Evolutionary conservation across 2,329 filamentous ascomycete species (phyloP).

Genomic region (Phialophora macrospora): DNA sequence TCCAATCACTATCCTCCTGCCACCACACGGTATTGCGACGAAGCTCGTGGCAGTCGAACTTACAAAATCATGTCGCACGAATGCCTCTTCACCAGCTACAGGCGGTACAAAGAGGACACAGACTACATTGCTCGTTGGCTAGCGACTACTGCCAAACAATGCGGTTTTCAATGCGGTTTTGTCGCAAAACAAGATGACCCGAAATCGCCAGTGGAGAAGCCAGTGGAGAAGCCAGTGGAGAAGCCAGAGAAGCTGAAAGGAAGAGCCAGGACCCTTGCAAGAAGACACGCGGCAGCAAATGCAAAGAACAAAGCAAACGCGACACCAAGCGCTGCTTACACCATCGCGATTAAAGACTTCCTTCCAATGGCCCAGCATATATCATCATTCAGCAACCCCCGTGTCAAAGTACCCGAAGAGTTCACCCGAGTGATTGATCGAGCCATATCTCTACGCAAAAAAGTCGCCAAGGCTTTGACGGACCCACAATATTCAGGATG

Average conservation of each 20-base stretch:
- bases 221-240: not conserved
- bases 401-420: not conserved
- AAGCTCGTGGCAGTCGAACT: not conserved
- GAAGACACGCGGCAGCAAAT: not conserved
- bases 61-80: not conserved
- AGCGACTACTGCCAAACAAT: not conserved
- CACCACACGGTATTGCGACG: not conserved
- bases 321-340: not conserved
- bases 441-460: not conserved
- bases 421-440: not conserved
- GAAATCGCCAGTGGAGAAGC: not conserved
- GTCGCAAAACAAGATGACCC: not conserved
- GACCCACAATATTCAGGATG: not conserved
- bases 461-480: not conserved
- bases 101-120: not conserved
- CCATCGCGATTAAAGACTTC: not conserved
- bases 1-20: not conserved
- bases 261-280: not conserved
- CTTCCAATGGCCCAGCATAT: not conserved
- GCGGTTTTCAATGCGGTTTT: not conserved
- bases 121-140: not conserved
- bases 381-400: not conserved
- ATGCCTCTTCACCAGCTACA: not conserved
- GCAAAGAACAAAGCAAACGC: not conserved
- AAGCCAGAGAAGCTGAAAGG: not conserved